Base-by-base conservation (phyloP, 345 rosid species). In the Pistacia atlantica region DNA sequence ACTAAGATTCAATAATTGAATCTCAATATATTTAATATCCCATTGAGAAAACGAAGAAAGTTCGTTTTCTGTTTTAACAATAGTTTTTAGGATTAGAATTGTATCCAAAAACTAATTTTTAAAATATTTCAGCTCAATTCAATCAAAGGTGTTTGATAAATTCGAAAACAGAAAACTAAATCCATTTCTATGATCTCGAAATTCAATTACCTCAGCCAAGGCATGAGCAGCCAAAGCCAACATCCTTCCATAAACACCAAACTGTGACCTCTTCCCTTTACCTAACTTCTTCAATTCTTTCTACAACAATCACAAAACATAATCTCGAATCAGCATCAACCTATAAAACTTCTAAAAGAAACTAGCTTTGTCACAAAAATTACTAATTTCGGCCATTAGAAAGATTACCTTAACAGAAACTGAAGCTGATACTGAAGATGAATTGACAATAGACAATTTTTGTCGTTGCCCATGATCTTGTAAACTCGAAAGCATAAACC, bases 211-310 rank as follows among this genome's bases (percentile, higher is more conserved):
- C 97, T 96, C 98, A 59, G 98, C 98, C 62, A 94, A 86, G 22
- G 97, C 92, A 89, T 96, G 98, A 68, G 98, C 87, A 74, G 99
- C 97, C 86, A 83, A 79, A 77, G 97, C 92, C 88, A 92, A 68
- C 89, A 96, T 31, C 85, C 98, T 91, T 63, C 88, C 95, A 82
- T 92, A 93, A 3, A 84, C 75, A 75, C 89, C 97, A 72, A 75
- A 84, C 14, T 83, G 85, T 51, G 56, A 74, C 81, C 60, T 90
- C 80, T 87, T 85, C 58, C 84, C 80, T 74, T 85, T 87, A 18
- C 87, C 79, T 77, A 61, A 64, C 77, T 77, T 90, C 72, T 79
- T 89, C 82, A 68, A 71, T 28, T 83, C 86, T 71, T 42, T 85
- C 90, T 86, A 83, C 84, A 77, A 72, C 70, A 58, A 75, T 66